These are phyloP conservation scores for Gastrolobium villosum DNA, from an alignment of 306 rosid species.

Conservation along the genomic window DNA sequence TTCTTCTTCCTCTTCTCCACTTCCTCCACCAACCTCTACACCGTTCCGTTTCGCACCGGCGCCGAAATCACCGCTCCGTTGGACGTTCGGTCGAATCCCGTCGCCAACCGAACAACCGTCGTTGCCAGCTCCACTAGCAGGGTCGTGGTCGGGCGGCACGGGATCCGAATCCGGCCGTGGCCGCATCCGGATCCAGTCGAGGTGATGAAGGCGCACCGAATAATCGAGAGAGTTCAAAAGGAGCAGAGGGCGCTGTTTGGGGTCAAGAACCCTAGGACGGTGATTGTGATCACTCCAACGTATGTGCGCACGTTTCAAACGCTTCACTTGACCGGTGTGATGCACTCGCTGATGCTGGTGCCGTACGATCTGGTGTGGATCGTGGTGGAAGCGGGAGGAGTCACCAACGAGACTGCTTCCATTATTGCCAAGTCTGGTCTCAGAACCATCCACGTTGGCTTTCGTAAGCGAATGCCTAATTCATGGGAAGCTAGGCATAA, in stretches of 20 bases:
- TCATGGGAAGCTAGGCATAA: conserved; percentile 91
- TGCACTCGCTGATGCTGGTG: conserved; percentile 94
- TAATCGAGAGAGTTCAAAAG: conserved; percentile 85
- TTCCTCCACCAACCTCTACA: conserved; percentile 67
- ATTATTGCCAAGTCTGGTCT: conserved; percentile 77
- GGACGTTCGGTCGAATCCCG: conserved; percentile 50
- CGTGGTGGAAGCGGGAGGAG: conserved; percentile 95
- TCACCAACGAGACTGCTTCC: conserved; percentile 86
- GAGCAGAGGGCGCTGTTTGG: conserved; percentile 93
- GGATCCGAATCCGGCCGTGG: conserved; percentile 99
- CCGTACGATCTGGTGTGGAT: conserved; percentile 93
- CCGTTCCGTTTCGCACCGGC: conserved; percentile 74
- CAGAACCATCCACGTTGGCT: conserved; percentile 76
- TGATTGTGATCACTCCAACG: conserved; percentile 87
- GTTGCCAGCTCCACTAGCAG: conserved; percentile 68
- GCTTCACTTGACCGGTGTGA: conserved; percentile 88
- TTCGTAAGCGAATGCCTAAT: conserved; percentile 71
- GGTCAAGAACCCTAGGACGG: conserved; percentile 78
- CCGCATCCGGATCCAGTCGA: conserved; percentile 97
- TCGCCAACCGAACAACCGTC: conserved; percentile 50
- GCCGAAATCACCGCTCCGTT: conserved; percentile 59
- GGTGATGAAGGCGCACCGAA: conserved; percentile 95
- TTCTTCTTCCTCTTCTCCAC: conserved; percentile 89
- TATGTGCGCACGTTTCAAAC: conserved; percentile 92
- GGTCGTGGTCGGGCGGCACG: conserved; percentile 96